phyloP scores from a whole-genome alignment of 2,329 filamentous ascomycete species.

The Teratosphaeriaceae sp. region DNA sequence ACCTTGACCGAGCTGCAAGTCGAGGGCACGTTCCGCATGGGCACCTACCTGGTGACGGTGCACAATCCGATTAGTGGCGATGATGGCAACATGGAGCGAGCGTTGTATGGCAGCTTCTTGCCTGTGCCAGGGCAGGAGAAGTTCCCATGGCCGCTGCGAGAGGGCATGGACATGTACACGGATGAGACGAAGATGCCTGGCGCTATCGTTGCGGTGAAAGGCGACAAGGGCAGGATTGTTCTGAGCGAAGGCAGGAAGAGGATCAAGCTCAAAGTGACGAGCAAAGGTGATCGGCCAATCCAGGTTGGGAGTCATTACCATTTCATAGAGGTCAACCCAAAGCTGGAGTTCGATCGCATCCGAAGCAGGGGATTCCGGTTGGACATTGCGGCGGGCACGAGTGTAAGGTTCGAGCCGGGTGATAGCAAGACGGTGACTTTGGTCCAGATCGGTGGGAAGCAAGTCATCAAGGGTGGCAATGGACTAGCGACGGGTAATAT shows the following conservation, averaged over 20 bases:
- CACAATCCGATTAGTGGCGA: constrained; percentile 82
- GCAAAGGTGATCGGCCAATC: constrained; percentile 80
- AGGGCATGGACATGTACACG: constrained; percentile 56
- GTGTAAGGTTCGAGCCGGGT: constrained; percentile 87
- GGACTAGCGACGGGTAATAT: constrained; percentile 66
- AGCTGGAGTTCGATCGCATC: constrained; percentile 78
- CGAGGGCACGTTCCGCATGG: constrained; percentile 85
- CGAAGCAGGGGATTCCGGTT: constrained; percentile 78
- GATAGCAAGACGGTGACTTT: constrained; percentile 85
- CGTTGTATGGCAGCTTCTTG: constrained; percentile 85
- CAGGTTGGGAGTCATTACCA: constrained; percentile 94
- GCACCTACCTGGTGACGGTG: constrained; percentile 91
- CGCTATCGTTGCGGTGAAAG: constrained; percentile 66
- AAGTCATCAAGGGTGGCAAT: constrained; percentile 80
- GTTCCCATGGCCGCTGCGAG: constrained; percentile 50
- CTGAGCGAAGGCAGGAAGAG: constrained; percentile 71
- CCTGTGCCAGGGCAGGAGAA: constrained; percentile 59
- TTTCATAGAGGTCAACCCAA: constrained; percentile 90
- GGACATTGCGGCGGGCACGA: constrained; percentile 86
- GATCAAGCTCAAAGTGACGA: constrained; percentile 70
- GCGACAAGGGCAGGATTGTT: constrained; percentile 53
- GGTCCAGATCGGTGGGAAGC: constrained; percentile 78
- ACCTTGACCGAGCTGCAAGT: constrained; percentile 83
- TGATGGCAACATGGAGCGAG: constrained; percentile 75
- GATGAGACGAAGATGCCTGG: constrained; percentile 65